phyloP scores from a whole-genome alignment of 306 rosid genomes.

The Luffa acutangula region DNA sequence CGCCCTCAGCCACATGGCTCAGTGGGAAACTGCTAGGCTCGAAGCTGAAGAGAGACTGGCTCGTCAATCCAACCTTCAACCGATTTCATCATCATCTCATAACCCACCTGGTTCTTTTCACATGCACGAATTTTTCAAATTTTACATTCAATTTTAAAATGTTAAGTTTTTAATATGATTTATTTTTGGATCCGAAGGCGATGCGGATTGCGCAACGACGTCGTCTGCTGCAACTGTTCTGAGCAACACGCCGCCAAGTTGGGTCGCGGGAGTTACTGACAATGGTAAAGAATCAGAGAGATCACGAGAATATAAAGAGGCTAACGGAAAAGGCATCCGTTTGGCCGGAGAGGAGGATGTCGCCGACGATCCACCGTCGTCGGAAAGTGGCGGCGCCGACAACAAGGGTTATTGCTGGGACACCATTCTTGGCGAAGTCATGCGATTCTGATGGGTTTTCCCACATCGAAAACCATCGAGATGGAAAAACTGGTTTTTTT shows the following conservation, averaged over 20 bases:
- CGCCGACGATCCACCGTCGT: constrained; percentile 58
- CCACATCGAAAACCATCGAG: neutral
- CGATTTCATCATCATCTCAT: constrained; percentile 29
- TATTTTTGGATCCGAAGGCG: constrained; percentile 11
- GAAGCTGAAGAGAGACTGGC: constrained; percentile 97
- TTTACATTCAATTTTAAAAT: constrained; percentile 20
- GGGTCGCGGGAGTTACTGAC: constrained; percentile 27
- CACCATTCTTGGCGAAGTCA: constrained; percentile 78
- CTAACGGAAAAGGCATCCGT: constrained; percentile 20
- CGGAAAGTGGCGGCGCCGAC: constrained; percentile 29
- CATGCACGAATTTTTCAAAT: neutral
- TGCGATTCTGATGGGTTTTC: constrained; percentile 36
- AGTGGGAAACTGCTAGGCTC: constrained; percentile 96
- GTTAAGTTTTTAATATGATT: too few relatives aligned
- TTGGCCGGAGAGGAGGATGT: constrained; percentile 51
- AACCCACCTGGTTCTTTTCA: constrained; percentile 8
- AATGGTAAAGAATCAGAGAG: neutral
- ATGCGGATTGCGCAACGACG: constrained; percentile 60
- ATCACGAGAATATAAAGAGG: constrained; percentile 24
- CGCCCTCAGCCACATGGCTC: constrained; percentile 80
- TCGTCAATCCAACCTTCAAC: constrained; percentile 67
- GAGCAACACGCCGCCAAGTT: constrained; percentile 29
- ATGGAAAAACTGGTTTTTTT: too few relatives aligned
- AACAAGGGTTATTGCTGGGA: constrained; percentile 68
- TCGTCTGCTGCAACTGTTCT: constrained; percentile 57